These are phyloP conservation scores for Cajanus cajan DNA, from an alignment of 306 rosid species.

Conservation along the genomic window DNA sequence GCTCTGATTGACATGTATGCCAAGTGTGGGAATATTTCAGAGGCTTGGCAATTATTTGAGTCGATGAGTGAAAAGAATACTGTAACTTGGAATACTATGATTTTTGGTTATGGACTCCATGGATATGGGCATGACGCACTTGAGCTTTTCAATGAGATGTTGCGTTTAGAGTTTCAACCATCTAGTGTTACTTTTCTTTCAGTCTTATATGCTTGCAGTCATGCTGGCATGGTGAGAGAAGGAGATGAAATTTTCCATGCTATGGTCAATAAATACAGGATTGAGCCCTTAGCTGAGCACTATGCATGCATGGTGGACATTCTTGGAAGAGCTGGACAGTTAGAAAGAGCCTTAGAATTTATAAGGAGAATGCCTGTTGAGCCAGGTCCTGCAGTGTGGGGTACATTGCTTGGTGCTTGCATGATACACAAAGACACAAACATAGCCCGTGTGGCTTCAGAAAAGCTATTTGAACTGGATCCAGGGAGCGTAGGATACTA, in stretches of 20 bases:
- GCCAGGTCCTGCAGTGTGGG: conserved; percentile 92
- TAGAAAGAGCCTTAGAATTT: conserved; percentile 74
- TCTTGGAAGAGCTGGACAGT: conserved; percentile 83
- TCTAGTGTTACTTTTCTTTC: conserved; percentile 79
- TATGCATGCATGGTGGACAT: conserved; percentile 98
- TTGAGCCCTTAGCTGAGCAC: conserved; percentile 77
- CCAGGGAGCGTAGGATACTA: conserved; percentile 75
- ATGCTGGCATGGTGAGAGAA: conserved; percentile 83
- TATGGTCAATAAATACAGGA: conserved; percentile 66
- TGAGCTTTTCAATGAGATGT: conserved; percentile 70
- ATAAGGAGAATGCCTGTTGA: conserved; percentile 74
- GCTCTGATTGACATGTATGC: conserved; percentile 93
- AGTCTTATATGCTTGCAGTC: conserved; percentile 90
- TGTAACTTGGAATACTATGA: conserved; percentile 96
- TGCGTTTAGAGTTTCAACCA: conserved; percentile 55
- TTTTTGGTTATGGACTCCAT: conserved; percentile 92
- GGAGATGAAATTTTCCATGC: conserved; percentile 69
- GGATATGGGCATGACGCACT: conserved; percentile 85
- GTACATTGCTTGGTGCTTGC: conserved; percentile 90
- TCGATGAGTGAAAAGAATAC: conserved; percentile 67
- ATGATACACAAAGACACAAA: conserved; percentile 76
- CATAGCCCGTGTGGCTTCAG: conserved; percentile 73
- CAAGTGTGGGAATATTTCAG: conserved; percentile 79
- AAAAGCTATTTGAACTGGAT: conserved; percentile 76
- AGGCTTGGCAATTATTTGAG: conserved; percentile 76